Evolutionary conservation across 1,284 basidiomycete genomes (phyloP).

Genomic region (Heterobasidion irregulare): DNA sequence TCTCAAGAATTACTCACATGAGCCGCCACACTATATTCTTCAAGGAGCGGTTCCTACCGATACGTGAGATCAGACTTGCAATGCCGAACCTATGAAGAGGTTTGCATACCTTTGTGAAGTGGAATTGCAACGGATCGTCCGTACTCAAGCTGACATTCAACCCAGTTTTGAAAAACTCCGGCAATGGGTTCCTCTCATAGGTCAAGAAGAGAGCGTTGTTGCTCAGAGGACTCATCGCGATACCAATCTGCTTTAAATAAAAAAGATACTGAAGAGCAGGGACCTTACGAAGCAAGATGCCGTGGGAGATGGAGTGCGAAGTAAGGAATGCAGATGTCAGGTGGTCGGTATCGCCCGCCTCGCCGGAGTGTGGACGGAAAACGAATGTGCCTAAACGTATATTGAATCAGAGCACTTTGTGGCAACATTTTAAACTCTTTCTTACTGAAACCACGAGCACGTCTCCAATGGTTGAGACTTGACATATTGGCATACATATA

Average conservation of each 20-base stretch:
- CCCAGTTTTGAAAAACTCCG: conserved; percentile 94
- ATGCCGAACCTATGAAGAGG: background rate
- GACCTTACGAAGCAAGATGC: conserved; percentile 95
- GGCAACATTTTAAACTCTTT: background rate
- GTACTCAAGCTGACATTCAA: conserved; percentile 96
- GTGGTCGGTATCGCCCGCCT: conserved; percentile 98
- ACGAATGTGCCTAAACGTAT: conserved; percentile 79
- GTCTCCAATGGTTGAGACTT: conserved; percentile 91
- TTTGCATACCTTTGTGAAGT: conserved; percentile 80
- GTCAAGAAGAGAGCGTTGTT: conserved; percentile 98
- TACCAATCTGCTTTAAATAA: conserved; percentile 93
- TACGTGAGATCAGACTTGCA: background rate
- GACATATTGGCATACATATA: conserved; percentile 98
- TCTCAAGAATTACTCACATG: conserved; percentile 49
- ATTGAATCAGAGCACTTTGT: conserved; percentile 5
- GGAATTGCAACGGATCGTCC: conserved; percentile 92
- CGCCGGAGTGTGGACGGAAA: conserved; percentile 93
- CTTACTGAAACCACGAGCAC: conserved; percentile 81
- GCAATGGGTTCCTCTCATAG: conserved; percentile 96
- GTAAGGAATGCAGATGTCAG: conserved; percentile 93
- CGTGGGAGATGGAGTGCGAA: conserved; percentile 97
- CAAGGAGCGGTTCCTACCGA: conserved; percentile 81
- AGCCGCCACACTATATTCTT: conserved; percentile 97
- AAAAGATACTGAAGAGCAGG: conserved; percentile 92
- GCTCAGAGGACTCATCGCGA: conserved; percentile 97